Base-by-base conservation (phyloP, 179 eudicot genomes). In the Gypsophila paniculata region DNA sequence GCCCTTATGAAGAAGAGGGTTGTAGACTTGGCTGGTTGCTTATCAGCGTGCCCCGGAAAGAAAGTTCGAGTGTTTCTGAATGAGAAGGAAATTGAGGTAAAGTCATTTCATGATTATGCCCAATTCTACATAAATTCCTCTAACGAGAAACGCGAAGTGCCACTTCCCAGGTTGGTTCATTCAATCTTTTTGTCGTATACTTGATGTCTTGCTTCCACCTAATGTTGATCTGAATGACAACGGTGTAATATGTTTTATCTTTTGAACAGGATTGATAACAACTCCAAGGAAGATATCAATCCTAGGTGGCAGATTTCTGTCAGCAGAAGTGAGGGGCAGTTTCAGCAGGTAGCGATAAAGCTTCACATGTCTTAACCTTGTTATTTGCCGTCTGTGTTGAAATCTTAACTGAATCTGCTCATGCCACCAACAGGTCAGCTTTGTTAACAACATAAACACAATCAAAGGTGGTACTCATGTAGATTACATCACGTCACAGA, bases 361-460 rank as follows among this genome's bases (percentile, higher is more conserved):
- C 34, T 34, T 21, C 34, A 18, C 59, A 29, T 15, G 0, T 42
- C 8, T 60, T 11, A 17, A 39, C 5, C 7, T 13, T 29, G n/a
- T n/a, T n/a, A n/a, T n/a, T n/a, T n/a, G n/a, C n/a, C n/a, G n/a
- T n/a, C n/a, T n/a, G n/a, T n/a, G n/a, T n/a, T n/a, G n/a, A n/a
- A n/a, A n/a, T n/a, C n/a, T n/a, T n/a, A n/a, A n/a, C n/a, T n/a
- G n/a, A n/a, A n/a, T n/a, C n/a, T n/a, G n/a, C n/a, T n/a, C n/a
- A n/a, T n/a, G n/a, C n/a, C n/a, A n/a, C n/a, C n/a, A n/a, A n/a
- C 90, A 93, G 98, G 98, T 91, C 71, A 93, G 98, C 86, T 91
- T 91, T 76, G 97, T 93, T 6, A 93, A 93, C 71, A 78, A 82
- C 61, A 93, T 93, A 70, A 86, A 96, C 10, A 93, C 98, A 23